A percentile compares a stretch with the other conserved stretches of the same genome.
phyloP scores from a whole-genome alignment of 73 alveolate species.

The Urostyla sp. region DNA sequence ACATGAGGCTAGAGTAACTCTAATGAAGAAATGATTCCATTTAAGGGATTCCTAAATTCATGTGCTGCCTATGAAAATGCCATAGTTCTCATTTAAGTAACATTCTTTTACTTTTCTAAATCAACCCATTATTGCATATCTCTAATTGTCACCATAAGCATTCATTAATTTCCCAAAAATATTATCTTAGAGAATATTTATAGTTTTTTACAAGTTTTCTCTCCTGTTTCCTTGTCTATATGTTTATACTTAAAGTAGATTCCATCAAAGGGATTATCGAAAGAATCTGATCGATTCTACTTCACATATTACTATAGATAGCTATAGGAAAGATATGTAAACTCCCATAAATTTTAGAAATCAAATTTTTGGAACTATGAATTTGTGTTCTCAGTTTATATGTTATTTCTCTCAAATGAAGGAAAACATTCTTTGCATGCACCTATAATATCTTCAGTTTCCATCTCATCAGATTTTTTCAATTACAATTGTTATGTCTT shows the following conservation, averaged over 20 bases:
- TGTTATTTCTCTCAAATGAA: neutral
- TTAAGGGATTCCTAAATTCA: conserved; percentile 73
- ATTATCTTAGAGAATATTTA: neutral
- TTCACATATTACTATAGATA: too few species aligned
- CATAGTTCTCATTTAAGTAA: conserved; percentile 16
- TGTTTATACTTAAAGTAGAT: neutral
- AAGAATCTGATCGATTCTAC: neutral
- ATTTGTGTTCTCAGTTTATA: neutral
- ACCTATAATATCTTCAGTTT: neutral
- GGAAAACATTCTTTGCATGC: neutral
- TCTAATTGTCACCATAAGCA: conserved; percentile 22
- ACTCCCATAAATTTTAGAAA: too few species aligned
- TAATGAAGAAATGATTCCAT: conserved; percentile 51
- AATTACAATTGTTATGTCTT: neutral
- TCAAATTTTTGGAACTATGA: neutral
- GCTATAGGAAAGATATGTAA: too few species aligned
- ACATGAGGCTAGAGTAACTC: conserved; percentile 22
- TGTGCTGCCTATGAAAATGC: conserved; percentile 73
- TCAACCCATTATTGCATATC: conserved; percentile 42
- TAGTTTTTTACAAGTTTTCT: neutral
- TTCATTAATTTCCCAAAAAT: neutral
- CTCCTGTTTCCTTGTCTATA: neutral
- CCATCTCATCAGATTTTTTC: neutral
- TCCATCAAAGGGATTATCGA: neutral
- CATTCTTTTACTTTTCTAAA: conserved; percentile 11